Evolutionary conservation across 1,284 basidiomycete genomes (phyloP), one percentile per base, ranked within the genome.

Genomic region (Microbotryum scabiosae): DNA sequence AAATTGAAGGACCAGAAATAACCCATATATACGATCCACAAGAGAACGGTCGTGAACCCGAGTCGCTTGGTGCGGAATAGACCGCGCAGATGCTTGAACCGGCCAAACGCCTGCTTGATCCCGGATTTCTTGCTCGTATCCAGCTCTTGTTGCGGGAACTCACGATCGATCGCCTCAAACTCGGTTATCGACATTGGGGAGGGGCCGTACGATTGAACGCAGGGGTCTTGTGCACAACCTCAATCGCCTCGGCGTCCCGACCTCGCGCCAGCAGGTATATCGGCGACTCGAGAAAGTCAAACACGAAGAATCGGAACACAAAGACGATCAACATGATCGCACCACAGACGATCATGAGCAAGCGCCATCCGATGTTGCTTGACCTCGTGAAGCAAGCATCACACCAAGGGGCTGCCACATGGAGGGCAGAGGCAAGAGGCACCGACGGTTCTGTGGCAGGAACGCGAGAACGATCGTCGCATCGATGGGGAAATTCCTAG

Each of bases 241-340:
- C 80, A 26, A 90, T 82, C 0, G 88, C 88, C 54, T 85, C 82
- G 18, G 78, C 80, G 67, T 90, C 87, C 45, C 78, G 77, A 1
- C 87, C 87, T 60, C 83, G 81, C 7, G 83, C 82, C 73, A 90
- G 82, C 32, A 90, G 80, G 74, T 66, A 76, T 63, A 76, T 76
- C 5, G 86, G 86, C 59, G 83, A 84, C 73, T 90, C 87, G 60
- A 84, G 78, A 54, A 90, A 80, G n/a, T 79, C 77, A 77, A 88
- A 88, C 54, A 85, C 75, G 73, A 85, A 81, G 77, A 86, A 87
- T 48, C 87, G 85, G 49, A 85, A 72, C 56, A 81, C 68, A 78
- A 82, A 88, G 36, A 77, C 61, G 48, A 65, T 28, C 5, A 75
- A 61, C 9, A 73, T 74, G 59, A 68, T 47, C 1, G 47, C 55